Base-by-base conservation (phyloP, 768 basidiomycete species). In the Leucosporidium yakuticum region DNA sequence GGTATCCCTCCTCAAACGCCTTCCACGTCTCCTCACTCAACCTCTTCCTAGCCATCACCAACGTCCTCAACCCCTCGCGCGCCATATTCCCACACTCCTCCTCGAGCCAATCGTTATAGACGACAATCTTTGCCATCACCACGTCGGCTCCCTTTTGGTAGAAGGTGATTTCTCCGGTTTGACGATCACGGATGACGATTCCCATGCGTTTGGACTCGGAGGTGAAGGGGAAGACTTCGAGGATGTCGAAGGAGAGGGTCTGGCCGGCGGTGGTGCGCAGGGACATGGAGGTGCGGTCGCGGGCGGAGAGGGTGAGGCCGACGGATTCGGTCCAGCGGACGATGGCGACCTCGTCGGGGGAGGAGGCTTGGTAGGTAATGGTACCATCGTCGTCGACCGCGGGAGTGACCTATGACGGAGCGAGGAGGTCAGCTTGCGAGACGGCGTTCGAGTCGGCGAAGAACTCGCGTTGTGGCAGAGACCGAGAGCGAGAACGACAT, bases 131-230 rank as follows among this genome's bases (percentile, higher is more conserved):
- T 31, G 88, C 83, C 96, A 99, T 98, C 50, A 98, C 91, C n/a
- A 94, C 92, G 76, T 99, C 96, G 0, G 95, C 96, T 31, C 96
- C 96, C 77, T 99, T 99, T 76, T 98, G 91, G 67, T 93, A 80
- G 80, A 99, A 99, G 15, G 83, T 85, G 61, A 94, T 86, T 67
- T 94, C 91, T 60, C 88, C 86, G 0, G 84, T 83, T 44, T 85
- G 82, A 0, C 80, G 77, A 64, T 97, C 94, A 31, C 89, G 87
- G 44, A 98, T 88, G 75, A 99, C 84, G 76, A 98, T 97, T 39
- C 96, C 94, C 96, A 98, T 99, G 34, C 96, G 90, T 79, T 99
- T 98, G 1, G 93, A 93, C 78, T 98, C 96, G 19, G 92, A 96
- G 0, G 95, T 98, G 81, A 99, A 98, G 0, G 96, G 96, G 80